Evolutionary conservation across 805 yeast genomes (phyloP).

Genomic region (Candida sakaeoensis): DNA sequence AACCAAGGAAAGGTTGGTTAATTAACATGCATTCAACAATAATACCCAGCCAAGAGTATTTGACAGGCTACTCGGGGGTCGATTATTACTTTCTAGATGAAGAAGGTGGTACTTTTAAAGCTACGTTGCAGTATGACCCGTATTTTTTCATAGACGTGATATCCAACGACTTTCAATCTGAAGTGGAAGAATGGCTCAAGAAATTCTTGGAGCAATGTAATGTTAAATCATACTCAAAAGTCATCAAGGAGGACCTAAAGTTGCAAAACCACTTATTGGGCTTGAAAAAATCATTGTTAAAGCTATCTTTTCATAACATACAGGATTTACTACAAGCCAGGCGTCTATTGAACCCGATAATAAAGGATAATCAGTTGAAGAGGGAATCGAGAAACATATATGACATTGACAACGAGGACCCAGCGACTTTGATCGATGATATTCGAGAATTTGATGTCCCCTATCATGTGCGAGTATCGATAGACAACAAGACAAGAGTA

Average conservation of each 20-base stretch:
- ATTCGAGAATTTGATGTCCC: slow-evolving; percentile 95
- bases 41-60: slow-evolving; percentile 52
- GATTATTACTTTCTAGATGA: slow-evolving; percentile 93
- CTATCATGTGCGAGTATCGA: slow-evolving; percentile 92
- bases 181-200: slow-evolving; percentile 80
- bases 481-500: slow-evolving; percentile 80
- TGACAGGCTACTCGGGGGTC: slow-evolving; percentile 80
- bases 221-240: slow-evolving; percentile 53
- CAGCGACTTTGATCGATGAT: slow-evolving; percentile 68
- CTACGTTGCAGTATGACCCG: slow-evolving; percentile 80
- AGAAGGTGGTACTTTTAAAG: slow-evolving; percentile 94
- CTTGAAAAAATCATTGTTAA: slow-evolving; percentile 56
- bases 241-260: slow-evolving; percentile 73
- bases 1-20: slow-evolving; percentile 78
- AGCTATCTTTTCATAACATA: slow-evolving; percentile 70
- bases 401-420: slow-evolving; percentile 37
- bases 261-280: slow-evolving; percentile 88
- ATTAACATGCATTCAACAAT: slow-evolving; percentile 90
- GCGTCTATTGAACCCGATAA: slow-evolving; percentile 62
- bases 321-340: slow-evolving; percentile 74
- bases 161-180: slow-evolving; percentile 54
- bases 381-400: slow-evolving; percentile 67
- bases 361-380: slow-evolving; percentile 60
- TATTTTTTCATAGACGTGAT: slow-evolving; percentile 72
- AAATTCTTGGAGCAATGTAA: slow-evolving; percentile 57